Base-by-base conservation (phyloP, 2,329 filamentous ascomycete species). In the Fusarium coicis region DNA sequence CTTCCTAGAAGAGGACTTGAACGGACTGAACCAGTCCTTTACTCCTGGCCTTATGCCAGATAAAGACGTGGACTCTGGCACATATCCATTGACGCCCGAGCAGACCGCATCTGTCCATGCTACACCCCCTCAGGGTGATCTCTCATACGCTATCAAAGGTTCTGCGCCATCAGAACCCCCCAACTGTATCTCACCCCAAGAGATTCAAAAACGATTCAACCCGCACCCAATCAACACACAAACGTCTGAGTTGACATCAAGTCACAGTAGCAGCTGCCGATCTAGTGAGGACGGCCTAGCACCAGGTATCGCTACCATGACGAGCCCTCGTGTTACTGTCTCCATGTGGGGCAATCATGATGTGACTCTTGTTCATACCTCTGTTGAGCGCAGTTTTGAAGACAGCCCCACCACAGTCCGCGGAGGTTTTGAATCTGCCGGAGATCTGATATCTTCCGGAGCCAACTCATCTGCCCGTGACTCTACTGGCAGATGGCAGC, bases 291-390 rank as follows among this genome's bases (percentile, higher is more conserved):
- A 87, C 76, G 83, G 83, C 46, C 74, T 84, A 40, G 83, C 80
- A 8, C 81, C 83, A 5, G 79, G 80, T 49, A 75, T 81, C 14
- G 75, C 82, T 55, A 75, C 80, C 59, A 87, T 87, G 84, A 79
- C 82, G 37, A 90, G 88, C 75, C 88, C 88, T 11, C 84, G 84
- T 34, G 86, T 90, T 26, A 89, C 85, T 10, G 86, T 90, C 53
- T 90, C 88, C 3, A 81, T 88, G 70, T 90, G 87, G 86, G 87
- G 85, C 50, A 84, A 82, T 68, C 86, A 83, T 61, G 82, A 79
- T 46, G 77, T 77, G 40, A 78, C 76, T 28, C 79, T 80, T 1
- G 75, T 83, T 18, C 83, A 83, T 55, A 79, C 82, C 11, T 61
- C 70, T n/a, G 71, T 84, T 40, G 85, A 86, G 66, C 82, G 83